Evolutionary conservation across 495 filamentous ascomycete genomes (phyloP).

Genomic region (Penicillium canariense): DNA sequence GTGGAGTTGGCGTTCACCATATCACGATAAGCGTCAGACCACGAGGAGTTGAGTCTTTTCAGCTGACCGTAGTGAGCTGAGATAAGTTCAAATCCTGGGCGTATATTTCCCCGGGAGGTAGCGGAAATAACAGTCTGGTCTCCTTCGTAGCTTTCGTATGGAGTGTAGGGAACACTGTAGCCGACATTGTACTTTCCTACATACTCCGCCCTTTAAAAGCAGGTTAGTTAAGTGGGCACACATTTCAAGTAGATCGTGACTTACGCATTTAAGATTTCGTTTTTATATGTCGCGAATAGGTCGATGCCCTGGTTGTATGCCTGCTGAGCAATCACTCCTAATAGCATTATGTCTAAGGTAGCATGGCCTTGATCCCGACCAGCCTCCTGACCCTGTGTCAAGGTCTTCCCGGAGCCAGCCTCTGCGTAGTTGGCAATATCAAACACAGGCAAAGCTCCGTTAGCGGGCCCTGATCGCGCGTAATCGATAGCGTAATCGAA

Average conservation of each 20-base stretch:
- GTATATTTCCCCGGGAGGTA: constrained; percentile 26
- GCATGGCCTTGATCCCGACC: constrained; percentile 46
- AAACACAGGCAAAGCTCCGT: constrained; percentile 25
- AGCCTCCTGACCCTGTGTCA: constrained; percentile 43
- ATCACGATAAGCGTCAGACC: constrained; percentile 34
- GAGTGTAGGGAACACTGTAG: constrained; percentile 40
- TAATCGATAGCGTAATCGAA: constrained; percentile 35
- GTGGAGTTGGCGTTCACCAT: constrained; percentile 21
- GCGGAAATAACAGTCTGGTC: constrained; percentile 32
- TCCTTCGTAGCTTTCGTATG: constrained; percentile 36
- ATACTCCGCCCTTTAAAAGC: constrained; percentile 35
- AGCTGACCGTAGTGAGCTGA: constrained; percentile 38
- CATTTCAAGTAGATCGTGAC: background rate
- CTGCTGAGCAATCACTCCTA: constrained; percentile 41
- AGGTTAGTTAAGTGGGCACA: background rate
- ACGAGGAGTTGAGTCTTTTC: constrained; percentile 34
- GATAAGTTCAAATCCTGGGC: constrained; percentile 41
- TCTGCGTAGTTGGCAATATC: constrained; percentile 14
- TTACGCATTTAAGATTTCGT: constrained; percentile 37
- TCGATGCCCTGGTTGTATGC: constrained; percentile 43
- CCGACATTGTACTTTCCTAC: constrained; percentile 43
- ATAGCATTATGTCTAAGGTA: constrained; percentile 34
- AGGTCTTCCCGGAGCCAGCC: constrained; percentile 12
- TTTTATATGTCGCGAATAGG: constrained; percentile 32
- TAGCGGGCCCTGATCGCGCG: constrained; percentile 36